Evolutionary conservation across 352 stramenopile genomes (phyloP).

Genomic region (Phytopythium vexans): DNA sequence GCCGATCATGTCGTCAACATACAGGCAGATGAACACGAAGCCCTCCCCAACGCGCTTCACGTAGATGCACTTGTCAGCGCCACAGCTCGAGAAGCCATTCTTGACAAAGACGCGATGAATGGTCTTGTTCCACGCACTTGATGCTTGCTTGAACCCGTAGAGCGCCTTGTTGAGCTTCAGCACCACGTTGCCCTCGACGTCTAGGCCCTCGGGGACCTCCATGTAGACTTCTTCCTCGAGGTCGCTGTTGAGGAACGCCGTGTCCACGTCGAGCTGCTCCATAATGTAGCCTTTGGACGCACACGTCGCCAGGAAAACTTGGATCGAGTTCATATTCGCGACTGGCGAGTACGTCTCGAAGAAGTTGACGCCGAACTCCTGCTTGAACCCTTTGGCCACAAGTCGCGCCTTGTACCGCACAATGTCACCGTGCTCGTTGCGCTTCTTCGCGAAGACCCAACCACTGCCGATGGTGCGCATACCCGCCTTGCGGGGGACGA

Average conservation of each 20-base stretch:
- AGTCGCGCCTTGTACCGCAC: slow-evolving; percentile 29
- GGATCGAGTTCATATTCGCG: slow-evolving; percentile 32
- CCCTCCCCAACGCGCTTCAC: slow-evolving; percentile 6
- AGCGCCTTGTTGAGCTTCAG: slow-evolving; percentile 13
- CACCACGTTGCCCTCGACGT: slow-evolving; percentile 5
- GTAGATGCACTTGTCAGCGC: slow-evolving; percentile 16
- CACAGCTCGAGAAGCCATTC: slow-evolving; percentile 11
- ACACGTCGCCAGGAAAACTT: slow-evolving; percentile 14
- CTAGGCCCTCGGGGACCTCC: slow-evolving; percentile 6
- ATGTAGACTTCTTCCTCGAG: too few relatives aligned
- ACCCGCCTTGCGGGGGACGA: background rate
- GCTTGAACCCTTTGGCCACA: slow-evolving; percentile 26
- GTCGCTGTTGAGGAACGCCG: too few relatives aligned
- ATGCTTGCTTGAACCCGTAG: slow-evolving; percentile 16
- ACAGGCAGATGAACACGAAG: slow-evolving; percentile 8
- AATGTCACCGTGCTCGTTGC: slow-evolving; percentile 23
- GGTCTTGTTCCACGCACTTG: slow-evolving; percentile 17
- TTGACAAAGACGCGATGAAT: slow-evolving; percentile 13
- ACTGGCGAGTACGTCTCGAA: slow-evolving; percentile 31
- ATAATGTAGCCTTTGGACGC: slow-evolving; percentile 13
- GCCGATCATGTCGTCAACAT: slow-evolving; percentile 18
- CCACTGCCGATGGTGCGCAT: slow-evolving; percentile 19
- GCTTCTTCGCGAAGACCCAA: slow-evolving; percentile 36
- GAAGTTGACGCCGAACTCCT: slow-evolving; percentile 28
- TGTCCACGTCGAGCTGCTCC: slow-evolving; percentile 30